These are phyloP conservation scores for Cinnamomum chago DNA, from an alignment of 164 flowering plant genomes.

Conservation along the genomic window DNA sequence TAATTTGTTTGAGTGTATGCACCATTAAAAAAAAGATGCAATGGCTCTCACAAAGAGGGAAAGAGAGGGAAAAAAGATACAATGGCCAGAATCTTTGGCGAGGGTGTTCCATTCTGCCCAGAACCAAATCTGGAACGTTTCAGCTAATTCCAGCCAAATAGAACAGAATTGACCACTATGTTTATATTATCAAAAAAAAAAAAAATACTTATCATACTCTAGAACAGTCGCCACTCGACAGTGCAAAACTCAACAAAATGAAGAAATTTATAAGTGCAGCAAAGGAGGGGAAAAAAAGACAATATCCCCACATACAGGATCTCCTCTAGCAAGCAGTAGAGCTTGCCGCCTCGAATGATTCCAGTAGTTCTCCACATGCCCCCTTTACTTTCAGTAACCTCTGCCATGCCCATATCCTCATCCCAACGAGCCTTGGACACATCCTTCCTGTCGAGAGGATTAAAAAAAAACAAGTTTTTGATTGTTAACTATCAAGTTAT, in stretches of 20 bases:
- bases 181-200: too few species aligned
- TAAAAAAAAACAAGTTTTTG: not conserved
- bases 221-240: too few species aligned
- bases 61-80: too few species aligned
- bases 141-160: too few species aligned
- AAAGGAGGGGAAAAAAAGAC: not conserved
- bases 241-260: not conserved
- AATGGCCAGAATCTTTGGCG: too few species aligned
- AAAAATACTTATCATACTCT: too few species aligned
- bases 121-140: too few species aligned
- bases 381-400: slow-evolving; percentile 63
- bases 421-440: slow-evolving; percentile 65
- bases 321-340: slow-evolving; percentile 67
- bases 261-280: not conserved
- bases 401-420: slow-evolving; percentile 61
- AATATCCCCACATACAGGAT: slow-evolving; percentile 43
- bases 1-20: too few species aligned
- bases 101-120: too few species aligned
- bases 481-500: not conserved
- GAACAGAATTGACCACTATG: too few species aligned
- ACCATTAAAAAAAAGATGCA: too few species aligned
- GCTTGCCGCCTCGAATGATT: slow-evolving; percentile 53
- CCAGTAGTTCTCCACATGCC: slow-evolving; percentile 67
- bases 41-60: too few species aligned
- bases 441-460: slow-evolving; percentile 36